Conservation (phyloP, 345 rosid genomes). For the Hirschfeldia incana region DNA sequence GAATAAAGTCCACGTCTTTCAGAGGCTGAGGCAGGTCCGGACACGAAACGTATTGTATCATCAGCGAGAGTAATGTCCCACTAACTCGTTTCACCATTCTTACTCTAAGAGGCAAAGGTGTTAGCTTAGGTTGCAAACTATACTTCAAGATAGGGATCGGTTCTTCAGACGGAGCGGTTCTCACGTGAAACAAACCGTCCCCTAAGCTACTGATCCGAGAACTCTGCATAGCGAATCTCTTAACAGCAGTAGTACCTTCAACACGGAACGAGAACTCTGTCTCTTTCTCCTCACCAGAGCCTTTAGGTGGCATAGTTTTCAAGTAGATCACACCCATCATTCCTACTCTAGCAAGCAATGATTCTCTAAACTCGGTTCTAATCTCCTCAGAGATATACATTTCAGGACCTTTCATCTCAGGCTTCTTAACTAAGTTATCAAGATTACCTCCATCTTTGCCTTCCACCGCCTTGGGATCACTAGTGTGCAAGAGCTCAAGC, state of each 20-base stretch:
- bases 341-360: conserved; percentile 88
- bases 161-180: conserved; percentile 87
- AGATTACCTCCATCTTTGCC: conserved; percentile 53
- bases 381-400: conserved; percentile 86
- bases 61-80: conserved; percentile 91
- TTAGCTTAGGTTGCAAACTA: conserved; percentile 78
- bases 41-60: conserved; percentile 91
- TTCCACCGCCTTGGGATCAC: conserved; percentile 48
- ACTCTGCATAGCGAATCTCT: conserved; percentile 78
- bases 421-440: conserved; percentile 75
- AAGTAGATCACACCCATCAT: conserved; percentile 87
- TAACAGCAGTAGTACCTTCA: conserved; percentile 66
- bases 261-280: conserved; percentile 90
- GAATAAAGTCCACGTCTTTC: conserved; percentile 66
- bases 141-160: conserved; percentile 89
- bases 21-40: conserved; percentile 76
- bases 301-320: conserved; percentile 76
- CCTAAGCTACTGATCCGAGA: conserved; percentile 81
- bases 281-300: conserved; percentile 75
- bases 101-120: conserved; percentile 88
- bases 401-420: conserved; percentile 96
- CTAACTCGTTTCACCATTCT: conserved; percentile 78
- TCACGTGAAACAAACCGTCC: conserved; percentile 85
- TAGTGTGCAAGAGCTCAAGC: conserved; percentile 89
- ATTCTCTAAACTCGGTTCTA: conserved; percentile 94